Evolutionary conservation across 192 early-diverging fungal genomes (phyloP).

Genomic region (Entomortierella beljakovae): DNA sequence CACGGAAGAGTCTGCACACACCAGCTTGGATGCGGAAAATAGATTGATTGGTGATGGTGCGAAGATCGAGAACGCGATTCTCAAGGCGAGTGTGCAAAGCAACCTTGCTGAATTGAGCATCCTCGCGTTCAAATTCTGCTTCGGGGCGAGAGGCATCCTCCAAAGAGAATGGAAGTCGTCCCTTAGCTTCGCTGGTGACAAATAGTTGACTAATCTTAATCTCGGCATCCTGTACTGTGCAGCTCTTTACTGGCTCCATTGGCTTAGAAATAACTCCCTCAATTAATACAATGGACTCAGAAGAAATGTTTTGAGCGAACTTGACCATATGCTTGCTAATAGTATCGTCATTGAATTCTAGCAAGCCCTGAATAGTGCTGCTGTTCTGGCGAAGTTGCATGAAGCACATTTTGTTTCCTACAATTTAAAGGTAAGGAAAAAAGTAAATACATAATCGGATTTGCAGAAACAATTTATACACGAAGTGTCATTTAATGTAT

Average conservation of each 20-base stretch:
- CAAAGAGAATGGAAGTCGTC: slow-evolving; percentile 88
- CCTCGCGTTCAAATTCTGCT: slow-evolving; percentile 75
- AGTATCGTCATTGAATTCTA: slow-evolving; percentile 73
- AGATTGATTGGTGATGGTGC: slow-evolving; percentile 95
- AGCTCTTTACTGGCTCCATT: slow-evolving; percentile 87
- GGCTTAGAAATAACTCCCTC: slow-evolving; percentile 85
- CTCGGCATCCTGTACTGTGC: slow-evolving; percentile 94
- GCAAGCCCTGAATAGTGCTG: slow-evolving; percentile 90
- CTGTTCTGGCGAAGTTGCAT: slow-evolving; percentile 89
- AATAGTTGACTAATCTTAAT: slow-evolving; percentile 76
- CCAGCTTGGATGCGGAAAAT: slow-evolving; percentile 98
- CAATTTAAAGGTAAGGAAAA: background rate
- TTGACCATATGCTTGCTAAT: slow-evolving; percentile 98
- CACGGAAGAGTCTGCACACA: slow-evolving; percentile 94
- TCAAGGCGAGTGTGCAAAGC: slow-evolving; percentile 93
- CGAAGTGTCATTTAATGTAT: too few species aligned
- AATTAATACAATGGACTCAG: slow-evolving; percentile 92
- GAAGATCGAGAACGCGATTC: slow-evolving; percentile 93
- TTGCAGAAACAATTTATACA: too few species aligned
- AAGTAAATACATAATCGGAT: too few species aligned
- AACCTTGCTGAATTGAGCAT: slow-evolving; percentile 79
- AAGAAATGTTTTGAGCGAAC: slow-evolving; percentile 74
- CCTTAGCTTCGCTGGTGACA: slow-evolving; percentile 79
- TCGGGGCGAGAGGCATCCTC: slow-evolving; percentile 93
- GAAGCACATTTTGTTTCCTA: slow-evolving; percentile 89